Percentiles rank a stretch among this genome's conserved stretches.
Conservation (phyloP, 176 grass and related monocot genomes). For the Puya raimondii region DNA sequence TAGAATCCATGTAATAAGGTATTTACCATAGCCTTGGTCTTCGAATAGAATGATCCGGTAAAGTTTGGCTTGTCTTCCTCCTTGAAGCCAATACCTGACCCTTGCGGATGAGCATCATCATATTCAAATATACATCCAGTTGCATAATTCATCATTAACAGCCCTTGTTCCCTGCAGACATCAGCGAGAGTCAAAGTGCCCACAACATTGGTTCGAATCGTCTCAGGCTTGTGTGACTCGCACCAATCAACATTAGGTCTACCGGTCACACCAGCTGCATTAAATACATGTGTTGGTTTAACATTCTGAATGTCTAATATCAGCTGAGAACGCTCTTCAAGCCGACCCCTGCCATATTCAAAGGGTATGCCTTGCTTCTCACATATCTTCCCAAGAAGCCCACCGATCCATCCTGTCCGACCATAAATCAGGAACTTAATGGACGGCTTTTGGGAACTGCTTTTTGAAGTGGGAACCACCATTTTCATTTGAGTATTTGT, state of each 20-base stretch:
- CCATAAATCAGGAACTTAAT: conserved; percentile 76
- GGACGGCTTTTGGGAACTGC: conserved; percentile 17
- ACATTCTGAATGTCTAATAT: conserved; percentile 51
- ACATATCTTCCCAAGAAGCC: conserved; percentile 79
- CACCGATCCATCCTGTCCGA: conserved; percentile 71
- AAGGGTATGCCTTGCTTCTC: conserved; percentile 67
- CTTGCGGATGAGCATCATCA: conserved; percentile 49
- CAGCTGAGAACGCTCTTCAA: conserved; percentile 50
- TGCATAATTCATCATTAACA: conserved; percentile 77
- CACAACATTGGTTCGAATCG: conserved; percentile 64
- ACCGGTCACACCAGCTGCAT: conserved; percentile 71
- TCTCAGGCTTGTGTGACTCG: conserved; percentile 67
- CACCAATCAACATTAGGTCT: conserved; percentile 91
- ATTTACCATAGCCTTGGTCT: conserved; percentile 76
- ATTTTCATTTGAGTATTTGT: conserved; percentile 41
- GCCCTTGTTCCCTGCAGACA: conserved; percentile 50
- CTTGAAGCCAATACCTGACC: conserved; percentile 67
- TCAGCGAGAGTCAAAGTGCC: conserved; percentile 65
- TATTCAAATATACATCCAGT: conserved; percentile 87
- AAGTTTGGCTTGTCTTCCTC: conserved; percentile 82
- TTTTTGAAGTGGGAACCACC: conserved; percentile 33
- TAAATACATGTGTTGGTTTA: conserved; percentile 84
- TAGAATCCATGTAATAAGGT: conserved; percentile 6
- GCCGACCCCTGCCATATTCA: conserved; percentile 63
- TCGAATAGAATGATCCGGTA: conserved; percentile 62